phyloP scores from a whole-genome alignment of 345 rosid genomes.

The Mercurialis annua region DNA sequence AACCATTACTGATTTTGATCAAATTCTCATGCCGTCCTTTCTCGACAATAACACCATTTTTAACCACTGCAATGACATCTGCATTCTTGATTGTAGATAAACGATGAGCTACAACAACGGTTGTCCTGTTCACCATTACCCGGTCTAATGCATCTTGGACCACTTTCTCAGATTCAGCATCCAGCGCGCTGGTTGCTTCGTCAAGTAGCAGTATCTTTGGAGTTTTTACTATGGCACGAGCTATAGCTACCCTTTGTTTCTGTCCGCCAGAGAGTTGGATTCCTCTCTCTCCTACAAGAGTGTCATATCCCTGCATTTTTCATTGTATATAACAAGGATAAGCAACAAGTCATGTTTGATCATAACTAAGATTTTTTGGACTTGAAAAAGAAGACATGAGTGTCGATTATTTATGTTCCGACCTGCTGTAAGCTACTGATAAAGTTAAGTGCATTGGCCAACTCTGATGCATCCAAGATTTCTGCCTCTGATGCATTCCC shows the following conservation, averaged over 20 bases:
- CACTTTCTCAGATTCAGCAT: conserved; percentile 71
- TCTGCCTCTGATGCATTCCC: conserved; percentile 71
- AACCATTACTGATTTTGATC: conserved; percentile 49
- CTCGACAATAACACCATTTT: conserved; percentile 58
- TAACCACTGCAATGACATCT: conserved; percentile 63
- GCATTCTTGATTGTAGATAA: conserved; percentile 66
- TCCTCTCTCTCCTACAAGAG: conserved; percentile 72
- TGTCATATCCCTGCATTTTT: conserved; percentile 58
- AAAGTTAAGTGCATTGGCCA: conserved; percentile 81
- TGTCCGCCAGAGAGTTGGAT: conserved; percentile 77
- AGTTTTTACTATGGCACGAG: conserved; percentile 66
- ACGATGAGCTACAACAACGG: conserved; percentile 66
- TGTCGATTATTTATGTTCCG: conserved; percentile 7
- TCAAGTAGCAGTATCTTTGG: conserved; percentile 68
- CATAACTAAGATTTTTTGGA: too few species aligned
- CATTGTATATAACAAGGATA: background rate
- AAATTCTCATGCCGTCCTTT: conserved; percentile 62
- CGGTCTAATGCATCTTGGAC: conserved; percentile 74
- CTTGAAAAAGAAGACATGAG: too few species aligned
- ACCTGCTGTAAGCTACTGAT: conserved; percentile 81
- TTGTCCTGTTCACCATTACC: conserved; percentile 61
- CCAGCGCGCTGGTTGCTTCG: conserved; percentile 77
- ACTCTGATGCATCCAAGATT: conserved; percentile 60
- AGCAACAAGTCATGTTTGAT: too few species aligned
- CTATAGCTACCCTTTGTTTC: conserved; percentile 84